Evolutionary conservation across 208 protist species (phyloP), one percentile per base, ranked within the genome.

Genomic region (Plasmodiophora brassicae): DNA sequence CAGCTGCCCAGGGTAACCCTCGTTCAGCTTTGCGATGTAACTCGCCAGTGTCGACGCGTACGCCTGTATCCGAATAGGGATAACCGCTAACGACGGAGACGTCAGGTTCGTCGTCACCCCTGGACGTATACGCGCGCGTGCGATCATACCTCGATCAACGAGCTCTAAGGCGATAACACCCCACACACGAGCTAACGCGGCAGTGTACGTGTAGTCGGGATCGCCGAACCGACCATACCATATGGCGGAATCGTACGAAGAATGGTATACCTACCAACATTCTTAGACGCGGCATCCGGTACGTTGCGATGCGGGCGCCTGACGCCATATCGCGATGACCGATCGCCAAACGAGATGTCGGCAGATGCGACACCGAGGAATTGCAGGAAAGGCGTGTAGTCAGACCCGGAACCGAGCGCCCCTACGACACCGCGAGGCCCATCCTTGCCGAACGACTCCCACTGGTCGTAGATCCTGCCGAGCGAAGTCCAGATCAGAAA

Each of bases 361-460:
- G 25, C 0, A 0, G 65, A 45, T 0, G 89, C 1, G 14, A 91
- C 46, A 38, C 89, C 89, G 0, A 91, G 45, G 43, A 87, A 53
- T 36, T 91, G 45, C 45, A 91, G 14, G 39, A 90, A 90, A 5
- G 39, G 65, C n/a, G 87, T 91, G 85, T 89, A 91, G 87, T 91
- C 89, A 14, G 39, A 72, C 0, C 89, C 89, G 38, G 78, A 88
- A 45, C 89, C 89, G 22, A 91, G 45, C 0, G 83, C n/a, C n/a
- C n/a, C n/a, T n/a, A n/a, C n/a, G n/a, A n/a, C n/a, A n/a, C n/a
- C n/a, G n/a, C n/a, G n/a, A n/a, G 8, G n/a, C 8, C 65, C 65
- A 83, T 39, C 14, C n/a, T 83, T 10, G n/a, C 65, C 14, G 14
- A 10, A 20, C n/a, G n/a, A 8, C n/a, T 28, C n/a, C 8, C n/a